Base-by-base conservation (phyloP, 192 early-diverging fungal genomes). In the Linnemannia exigua region DNA sequence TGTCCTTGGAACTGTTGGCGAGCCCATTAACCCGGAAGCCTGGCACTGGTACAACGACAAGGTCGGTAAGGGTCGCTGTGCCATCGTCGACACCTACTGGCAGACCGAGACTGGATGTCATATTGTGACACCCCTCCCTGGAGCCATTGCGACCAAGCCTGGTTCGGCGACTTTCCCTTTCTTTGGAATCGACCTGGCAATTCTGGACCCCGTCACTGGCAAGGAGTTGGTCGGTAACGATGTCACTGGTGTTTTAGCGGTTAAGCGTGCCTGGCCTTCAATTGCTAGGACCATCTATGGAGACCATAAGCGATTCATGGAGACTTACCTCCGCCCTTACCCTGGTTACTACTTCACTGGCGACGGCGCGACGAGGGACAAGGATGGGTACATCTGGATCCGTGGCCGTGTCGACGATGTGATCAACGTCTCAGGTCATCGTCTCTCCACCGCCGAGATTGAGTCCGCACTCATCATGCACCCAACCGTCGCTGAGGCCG, bases 11-110 rank as follows among this genome's bases (percentile, higher is more conserved):
- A 95, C 96, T 31, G 98, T 99, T 20, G 98, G 98, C 61, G 98
- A 99, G 90, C 98, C 98, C 72, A 99, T 99, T 89, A 97, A 98
- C 88, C 96, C 97, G 50, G 97, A 98, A 81, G 97, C 98, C 9
- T 99, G 98, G 98, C 88, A 93, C 73, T 99, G 98, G 98, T 99
- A 99, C 91, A 91, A 97, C 91, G 92, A 95, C 41, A 93, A 96
- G 28, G 95, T 99, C n/a, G 97, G 97, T 35, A 91, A 94, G 69
- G 90, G 92, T n/a, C 91, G 91, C 37, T 98, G 97, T 88, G 93
- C 96, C 12, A 91, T 99, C 28, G 97, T 99, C 28, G 98, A 99
- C 91, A 99, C 98, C 16, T 99, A 98, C 91, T 96, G 95, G 94
- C 94, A 95, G 88, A 96, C 94, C 0, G 98, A 99, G 90, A 98